Conservation (phyloP, 352 stramenopile species). For the Globisporangium alternatum region DNA sequence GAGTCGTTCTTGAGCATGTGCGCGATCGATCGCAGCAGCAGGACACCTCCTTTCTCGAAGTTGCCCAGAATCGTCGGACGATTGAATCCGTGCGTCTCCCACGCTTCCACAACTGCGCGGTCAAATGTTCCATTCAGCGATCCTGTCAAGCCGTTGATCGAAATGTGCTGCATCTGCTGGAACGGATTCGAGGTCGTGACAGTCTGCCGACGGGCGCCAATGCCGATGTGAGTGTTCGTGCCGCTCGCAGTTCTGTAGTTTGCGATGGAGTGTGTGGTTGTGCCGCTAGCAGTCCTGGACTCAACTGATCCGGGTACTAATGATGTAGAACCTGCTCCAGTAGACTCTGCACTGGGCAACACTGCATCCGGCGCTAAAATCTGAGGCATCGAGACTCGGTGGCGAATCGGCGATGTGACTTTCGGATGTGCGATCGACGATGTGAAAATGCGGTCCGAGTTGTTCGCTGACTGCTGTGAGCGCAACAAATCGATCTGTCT, state of each 20-base stretch:
- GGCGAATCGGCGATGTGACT: constrained; percentile 11
- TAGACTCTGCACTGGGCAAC: neutral
- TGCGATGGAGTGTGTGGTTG: constrained; percentile 4
- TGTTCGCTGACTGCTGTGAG: constrained; percentile 6
- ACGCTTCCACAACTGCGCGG: constrained; percentile 44
- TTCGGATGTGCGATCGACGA: neutral
- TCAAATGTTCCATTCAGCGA: constrained; percentile 23
- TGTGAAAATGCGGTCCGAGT: constrained; percentile 8
- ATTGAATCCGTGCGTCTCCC: constrained; percentile 80
- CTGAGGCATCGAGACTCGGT: constrained; percentile 21
- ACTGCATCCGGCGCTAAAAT: constrained; percentile 12
- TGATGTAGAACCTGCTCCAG: neutral
- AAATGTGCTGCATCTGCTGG: constrained; percentile 11
- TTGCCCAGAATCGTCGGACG: constrained; percentile 57
- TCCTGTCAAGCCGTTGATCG: constrained; percentile 18
- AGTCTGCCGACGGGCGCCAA: constrained; percentile 31
- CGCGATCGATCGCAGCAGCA: constrained; percentile 59
- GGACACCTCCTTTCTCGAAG: constrained; percentile 73
- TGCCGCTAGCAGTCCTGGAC: constrained; percentile 21
- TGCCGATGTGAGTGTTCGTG: constrained; percentile 21
- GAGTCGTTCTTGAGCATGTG: constrained; percentile 66
- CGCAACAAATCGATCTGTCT: constrained; percentile 18
- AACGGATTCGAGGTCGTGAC: constrained; percentile 24
- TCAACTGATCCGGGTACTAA: neutral
- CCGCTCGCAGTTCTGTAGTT: constrained; percentile 21